Percentiles rank a stretch among this genome's conserved stretches.
phyloP scores from a whole-genome alignment of 225 moss, liverwort and hornwort species.

The Physcomitrium patens region DNA sequence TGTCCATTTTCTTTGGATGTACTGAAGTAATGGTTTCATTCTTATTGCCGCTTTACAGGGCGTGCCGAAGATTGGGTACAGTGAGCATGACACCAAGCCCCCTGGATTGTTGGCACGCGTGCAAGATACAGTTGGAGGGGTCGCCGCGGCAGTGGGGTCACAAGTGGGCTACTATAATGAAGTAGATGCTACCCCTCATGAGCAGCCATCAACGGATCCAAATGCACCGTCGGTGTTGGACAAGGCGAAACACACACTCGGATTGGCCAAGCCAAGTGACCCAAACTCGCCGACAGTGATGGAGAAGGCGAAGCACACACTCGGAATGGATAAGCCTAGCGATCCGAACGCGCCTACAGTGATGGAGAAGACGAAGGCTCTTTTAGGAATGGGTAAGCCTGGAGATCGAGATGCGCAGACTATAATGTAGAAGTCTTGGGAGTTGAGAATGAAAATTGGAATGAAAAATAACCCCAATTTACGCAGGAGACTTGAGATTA shows the following conservation, averaged over 20 bases:
- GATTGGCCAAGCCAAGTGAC: conserved; percentile 17
- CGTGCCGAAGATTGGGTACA: neutral
- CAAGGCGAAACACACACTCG: neutral
- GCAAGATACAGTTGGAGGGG: conserved; percentile 37
- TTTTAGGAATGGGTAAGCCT: conserved; percentile 31
- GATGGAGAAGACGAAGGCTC: conserved; percentile 20
- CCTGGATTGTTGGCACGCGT: conserved; percentile 27
- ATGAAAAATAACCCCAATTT: too few relatives aligned
- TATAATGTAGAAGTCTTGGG: too few relatives aligned
- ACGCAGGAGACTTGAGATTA: too few relatives aligned
- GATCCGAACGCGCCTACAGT: conserved; percentile 35
- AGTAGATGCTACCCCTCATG: conserved; percentile 17
- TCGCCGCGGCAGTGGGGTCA: conserved; percentile 43
- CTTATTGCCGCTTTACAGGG: neutral
- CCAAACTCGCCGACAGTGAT: neutral
- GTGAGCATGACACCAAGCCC: neutral
- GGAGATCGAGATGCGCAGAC: conserved; percentile 27
- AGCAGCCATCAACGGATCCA: neutral
- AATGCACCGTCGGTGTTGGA: conserved; percentile 11
- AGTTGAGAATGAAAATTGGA: too few relatives aligned
- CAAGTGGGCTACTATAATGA: conserved; percentile 47
- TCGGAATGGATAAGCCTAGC: conserved; percentile 12
- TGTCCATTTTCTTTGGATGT: too few relatives aligned
- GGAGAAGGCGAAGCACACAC: neutral
- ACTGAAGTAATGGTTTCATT: neutral